These are phyloP conservation scores for Trichomonas tenax DNA, from an alignment of 208 protist species.

Conservation along the genomic window DNA sequence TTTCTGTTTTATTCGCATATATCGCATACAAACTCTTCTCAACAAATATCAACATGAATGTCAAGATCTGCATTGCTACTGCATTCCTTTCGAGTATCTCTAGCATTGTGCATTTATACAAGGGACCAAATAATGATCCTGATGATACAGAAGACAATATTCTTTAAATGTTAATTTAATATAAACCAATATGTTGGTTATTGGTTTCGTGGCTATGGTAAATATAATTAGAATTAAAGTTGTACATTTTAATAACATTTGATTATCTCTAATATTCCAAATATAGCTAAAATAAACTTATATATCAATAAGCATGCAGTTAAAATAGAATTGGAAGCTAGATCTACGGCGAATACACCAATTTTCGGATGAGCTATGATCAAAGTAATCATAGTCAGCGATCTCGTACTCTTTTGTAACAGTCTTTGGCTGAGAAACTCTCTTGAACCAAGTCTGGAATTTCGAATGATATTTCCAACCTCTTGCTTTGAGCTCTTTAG, in stretches of 20 bases:
- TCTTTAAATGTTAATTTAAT: background rate
- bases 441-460: constrained; percentile 21
- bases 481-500: background rate
- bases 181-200: too few relatives aligned
- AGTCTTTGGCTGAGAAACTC: background rate
- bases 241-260: too few relatives aligned
- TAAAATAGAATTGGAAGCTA: background rate
- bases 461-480: constrained; percentile 9
- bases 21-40: background rate
- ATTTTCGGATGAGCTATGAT: background rate
- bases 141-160: background rate
- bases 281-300: background rate
- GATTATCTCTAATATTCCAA: too few relatives aligned
- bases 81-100: background rate
- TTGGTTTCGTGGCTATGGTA: too few relatives aligned
- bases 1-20: background rate
- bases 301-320: background rate
- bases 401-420: background rate
- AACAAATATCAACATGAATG: background rate
- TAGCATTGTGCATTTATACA: background rate
- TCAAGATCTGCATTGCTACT: background rate
- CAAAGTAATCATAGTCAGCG: background rate
- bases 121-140: background rate
- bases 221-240: too few relatives aligned
- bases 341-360: background rate